Base-by-base conservation (phyloP, 2,329 filamentous ascomycete genomes). In the Aspergillus nomiae region DNA sequence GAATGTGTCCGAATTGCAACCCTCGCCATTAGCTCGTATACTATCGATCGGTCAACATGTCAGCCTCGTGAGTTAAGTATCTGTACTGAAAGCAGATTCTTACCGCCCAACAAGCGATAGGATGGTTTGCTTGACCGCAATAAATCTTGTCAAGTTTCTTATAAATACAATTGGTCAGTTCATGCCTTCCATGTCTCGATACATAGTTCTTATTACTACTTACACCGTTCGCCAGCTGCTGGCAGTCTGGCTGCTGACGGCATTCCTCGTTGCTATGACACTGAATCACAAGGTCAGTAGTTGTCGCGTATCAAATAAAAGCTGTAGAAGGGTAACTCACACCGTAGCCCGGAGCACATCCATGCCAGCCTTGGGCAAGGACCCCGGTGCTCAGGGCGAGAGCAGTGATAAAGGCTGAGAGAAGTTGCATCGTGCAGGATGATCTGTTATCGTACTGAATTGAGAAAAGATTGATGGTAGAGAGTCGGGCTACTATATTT, bases 171-270 rank as follows among this genome's bases (percentile, higher is more conserved):
- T 8, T 26, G 14, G 45, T 28, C 14, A 48, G 45, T 26, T 9
- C 12, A 26, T 48, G n/a, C 45, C 6, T 21, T 6, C 16, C 8
- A 26, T 26, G 24, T 24, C 11, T 28, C 6, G 3, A 26, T 26
- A 24, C 24, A 16, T 16, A 7, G 5, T 16, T 0, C 36, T 0
- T 3, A 16, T 0, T 0, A 3, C 2, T 26, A 14, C 45, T 26
- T 48, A 48, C 45, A 24, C 14, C 3, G 14, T 26, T 0, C 1
- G 45, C 45, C 16, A 8, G 3, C 21, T 24, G 5, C 24, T 28
- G 10, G 45, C 45, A 48, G 6, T 48, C 45, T 26, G 0, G 6
- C 12, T 19, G 24, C 14, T 8, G 26, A 14, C 45, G 45, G 9
- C 45, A 48, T 4, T 26, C 24, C 11, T 48, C 12, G 1, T 48